These are phyloP conservation scores for Psidium friedrichsthalianum DNA, from an alignment of 345 rosid genomes.

Conservation along the genomic window DNA sequence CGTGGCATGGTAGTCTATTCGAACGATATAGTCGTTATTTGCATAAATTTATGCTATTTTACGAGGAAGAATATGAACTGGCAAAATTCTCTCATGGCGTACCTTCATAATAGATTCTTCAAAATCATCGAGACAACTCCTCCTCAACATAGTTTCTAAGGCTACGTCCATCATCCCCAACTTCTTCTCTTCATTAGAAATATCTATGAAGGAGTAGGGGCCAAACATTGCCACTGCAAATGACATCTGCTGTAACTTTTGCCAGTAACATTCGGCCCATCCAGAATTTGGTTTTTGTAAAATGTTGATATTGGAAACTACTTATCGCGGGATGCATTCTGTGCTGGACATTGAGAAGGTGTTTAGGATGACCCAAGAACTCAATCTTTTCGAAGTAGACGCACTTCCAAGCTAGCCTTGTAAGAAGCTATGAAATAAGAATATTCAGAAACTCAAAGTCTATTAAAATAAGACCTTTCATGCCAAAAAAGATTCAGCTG, in stretches of 20 bases:
- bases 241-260: background rate
- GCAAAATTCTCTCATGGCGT: background rate
- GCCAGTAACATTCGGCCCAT: background rate
- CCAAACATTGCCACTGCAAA: background rate
- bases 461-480: background rate
- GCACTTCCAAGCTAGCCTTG: conserved; percentile 1
- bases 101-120: background rate
- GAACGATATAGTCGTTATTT: background rate
- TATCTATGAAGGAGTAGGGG: background rate
- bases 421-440: background rate
- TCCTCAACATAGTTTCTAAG: background rate
- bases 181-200: background rate
- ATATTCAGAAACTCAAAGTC: background rate
- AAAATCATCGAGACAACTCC: background rate
- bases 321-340: conserved; percentile 1
- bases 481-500: background rate
- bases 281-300: background rate
- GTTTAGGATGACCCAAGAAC: background rate
- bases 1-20: too few relatives aligned
- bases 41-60: background rate
- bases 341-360: background rate
- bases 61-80: background rate
- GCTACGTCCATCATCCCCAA: background rate
- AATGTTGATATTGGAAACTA: background rate
- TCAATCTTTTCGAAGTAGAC: background rate